phyloP scores from a whole-genome alignment of 305 asterid genomes.

The Plantago coronopus region DNA sequence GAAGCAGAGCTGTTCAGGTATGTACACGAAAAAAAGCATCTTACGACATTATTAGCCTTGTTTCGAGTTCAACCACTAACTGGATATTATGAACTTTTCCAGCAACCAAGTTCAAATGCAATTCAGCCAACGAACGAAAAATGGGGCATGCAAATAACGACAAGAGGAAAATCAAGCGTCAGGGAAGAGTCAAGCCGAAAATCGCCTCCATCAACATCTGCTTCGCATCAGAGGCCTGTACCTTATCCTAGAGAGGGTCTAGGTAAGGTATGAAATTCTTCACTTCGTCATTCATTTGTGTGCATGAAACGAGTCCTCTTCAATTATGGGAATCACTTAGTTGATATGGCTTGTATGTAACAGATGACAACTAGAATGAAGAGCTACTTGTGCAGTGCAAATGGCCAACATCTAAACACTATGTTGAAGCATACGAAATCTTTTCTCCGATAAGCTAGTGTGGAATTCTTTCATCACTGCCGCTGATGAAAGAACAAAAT shows the following conservation, averaged over 20 bases:
- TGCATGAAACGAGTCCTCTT: not conserved
- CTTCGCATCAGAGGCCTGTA: slow-evolving; percentile 39
- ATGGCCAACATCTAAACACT: slow-evolving; percentile 45
- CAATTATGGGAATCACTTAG: not conserved
- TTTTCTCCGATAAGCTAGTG: slow-evolving; percentile 44
- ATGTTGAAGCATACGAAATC: slow-evolving; percentile 66
- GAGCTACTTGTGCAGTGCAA: slow-evolving; percentile 44
- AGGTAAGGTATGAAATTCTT: slow-evolving; percentile 50
- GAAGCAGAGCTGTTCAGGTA: slow-evolving; percentile 69
- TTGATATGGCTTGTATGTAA: slow-evolving; percentile 3
- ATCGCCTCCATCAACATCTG: slow-evolving; percentile 57
- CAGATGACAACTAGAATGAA: slow-evolving; percentile 67
- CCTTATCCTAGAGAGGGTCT: slow-evolving; percentile 67
- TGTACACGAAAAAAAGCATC: not conserved
- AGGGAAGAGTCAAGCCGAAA: slow-evolving; percentile 58
- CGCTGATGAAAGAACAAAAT: not conserved
- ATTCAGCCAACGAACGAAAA: slow-evolving; percentile 18
- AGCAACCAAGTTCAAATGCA: slow-evolving; percentile 35
- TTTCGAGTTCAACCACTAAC: not conserved
- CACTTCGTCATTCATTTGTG: not conserved
- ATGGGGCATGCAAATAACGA: slow-evolving; percentile 26
- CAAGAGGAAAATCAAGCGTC: slow-evolving; percentile 28
- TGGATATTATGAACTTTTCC: slow-evolving; percentile 5
- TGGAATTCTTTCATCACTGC: not conserved
- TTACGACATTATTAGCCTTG: not conserved